phyloP scores from a whole-genome alignment of 371 early-diverging fungal genomes.

The Mucor sp. region DNA sequence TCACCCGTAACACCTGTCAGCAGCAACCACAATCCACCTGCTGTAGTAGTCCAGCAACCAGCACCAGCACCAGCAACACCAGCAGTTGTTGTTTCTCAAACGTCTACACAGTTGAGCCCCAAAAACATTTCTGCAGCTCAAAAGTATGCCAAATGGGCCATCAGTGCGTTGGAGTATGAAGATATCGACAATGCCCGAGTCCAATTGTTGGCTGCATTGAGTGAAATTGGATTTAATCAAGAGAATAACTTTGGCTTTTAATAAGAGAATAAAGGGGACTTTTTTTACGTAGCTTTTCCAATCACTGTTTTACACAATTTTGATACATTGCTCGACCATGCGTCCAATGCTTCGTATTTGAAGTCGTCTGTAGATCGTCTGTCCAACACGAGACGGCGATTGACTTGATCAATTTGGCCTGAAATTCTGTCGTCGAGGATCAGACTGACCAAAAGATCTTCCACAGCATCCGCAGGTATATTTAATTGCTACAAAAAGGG shows the following conservation, averaged over 20 bases:
- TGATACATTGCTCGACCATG: conserved; percentile 72
- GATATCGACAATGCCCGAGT: conserved; percentile 86
- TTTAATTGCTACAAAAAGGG: conserved; percentile 65
- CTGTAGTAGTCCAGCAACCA: conserved; percentile 9
- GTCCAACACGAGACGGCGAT: conserved; percentile 67
- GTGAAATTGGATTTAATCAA: conserved; percentile 45
- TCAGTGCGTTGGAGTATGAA: conserved; percentile 94
- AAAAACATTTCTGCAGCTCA: conserved; percentile 74
- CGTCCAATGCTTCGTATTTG: conserved; percentile 73
- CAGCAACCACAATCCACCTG: not conserved
- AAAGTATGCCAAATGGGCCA: conserved; percentile 90
- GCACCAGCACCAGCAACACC: not conserved
- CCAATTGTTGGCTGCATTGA: conserved; percentile 80
- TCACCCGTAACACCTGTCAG: conserved; percentile 15
- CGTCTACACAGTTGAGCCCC: conserved; percentile 17
- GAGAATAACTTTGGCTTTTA: conserved; percentile 46
- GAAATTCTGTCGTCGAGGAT: conserved; percentile 85
- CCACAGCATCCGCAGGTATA: conserved; percentile 75
- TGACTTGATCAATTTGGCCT: conserved; percentile 88
- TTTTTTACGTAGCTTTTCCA: conserved; percentile 47
- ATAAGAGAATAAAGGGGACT: not conserved
- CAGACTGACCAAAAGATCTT: conserved; percentile 80
- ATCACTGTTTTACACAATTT: conserved; percentile 67
- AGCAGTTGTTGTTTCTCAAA: not conserved
- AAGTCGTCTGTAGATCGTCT: conserved; percentile 67